Percentiles rank a stretch among this genome's conserved stretches.
Conservation (phyloP, 768 basidiomycete genomes). For the Russula sp. region DNA sequence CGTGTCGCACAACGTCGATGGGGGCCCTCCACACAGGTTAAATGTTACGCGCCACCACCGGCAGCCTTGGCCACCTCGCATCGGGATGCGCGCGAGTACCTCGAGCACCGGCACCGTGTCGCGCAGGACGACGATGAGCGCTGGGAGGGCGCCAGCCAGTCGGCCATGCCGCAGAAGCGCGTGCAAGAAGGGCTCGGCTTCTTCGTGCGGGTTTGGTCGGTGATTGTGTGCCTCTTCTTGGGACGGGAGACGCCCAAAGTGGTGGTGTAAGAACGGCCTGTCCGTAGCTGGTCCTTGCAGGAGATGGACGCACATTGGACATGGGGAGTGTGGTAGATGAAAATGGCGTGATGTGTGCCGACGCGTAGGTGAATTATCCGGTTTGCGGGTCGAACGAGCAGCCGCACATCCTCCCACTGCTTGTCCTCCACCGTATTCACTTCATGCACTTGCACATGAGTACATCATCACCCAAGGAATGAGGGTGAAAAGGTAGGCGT, state of each 20-base stretch:
- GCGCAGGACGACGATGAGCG: constrained; percentile 61
- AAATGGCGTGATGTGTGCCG: constrained; percentile 33
- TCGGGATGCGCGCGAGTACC: constrained; percentile 55
- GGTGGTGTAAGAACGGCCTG: constrained; percentile 66
- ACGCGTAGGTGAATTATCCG: constrained; percentile 78
- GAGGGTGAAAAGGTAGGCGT: constrained; percentile 22
- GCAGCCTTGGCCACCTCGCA: constrained; percentile 57
- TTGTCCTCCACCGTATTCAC: constrained; percentile 74
- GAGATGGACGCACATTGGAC: constrained; percentile 54
- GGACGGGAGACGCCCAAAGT: constrained; percentile 50
- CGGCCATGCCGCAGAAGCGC: constrained; percentile 63
- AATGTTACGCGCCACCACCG: constrained; percentile 76
- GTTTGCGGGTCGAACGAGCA: constrained; percentile 89
- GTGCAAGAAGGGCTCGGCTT: constrained; percentile 67
- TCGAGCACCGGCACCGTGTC: constrained; percentile 74
- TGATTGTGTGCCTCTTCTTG: constrained; percentile 26
- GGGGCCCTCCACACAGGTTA: not conserved
- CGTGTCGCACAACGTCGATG: constrained; percentile 31
- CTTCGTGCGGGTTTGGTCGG: constrained; percentile 67
- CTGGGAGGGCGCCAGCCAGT: constrained; percentile 58
- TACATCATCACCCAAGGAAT: not conserved
- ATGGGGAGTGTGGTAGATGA: not conserved
- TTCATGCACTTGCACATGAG: constrained; percentile 27
- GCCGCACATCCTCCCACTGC: constrained; percentile 67
- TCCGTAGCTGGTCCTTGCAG: constrained; percentile 63